These are phyloP conservation scores for Penicillium sp. DNA, from an alignment of 2,329 filamentous ascomycete species.

Conservation along the genomic window DNA sequence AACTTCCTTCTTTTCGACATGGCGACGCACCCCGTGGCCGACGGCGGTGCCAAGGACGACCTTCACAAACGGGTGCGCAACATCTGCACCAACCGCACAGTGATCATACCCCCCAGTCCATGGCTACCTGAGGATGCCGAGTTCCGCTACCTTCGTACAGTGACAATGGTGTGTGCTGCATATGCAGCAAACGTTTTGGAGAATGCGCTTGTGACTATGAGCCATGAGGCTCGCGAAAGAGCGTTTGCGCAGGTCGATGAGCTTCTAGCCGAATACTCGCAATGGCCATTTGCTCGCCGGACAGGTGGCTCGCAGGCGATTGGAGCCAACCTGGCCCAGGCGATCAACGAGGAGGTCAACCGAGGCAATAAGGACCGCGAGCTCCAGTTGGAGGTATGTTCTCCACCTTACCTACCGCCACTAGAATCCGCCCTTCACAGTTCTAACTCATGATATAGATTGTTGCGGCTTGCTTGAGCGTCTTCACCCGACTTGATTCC, in stretches of 20 bases:
- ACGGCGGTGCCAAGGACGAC: conserved; percentile 96
- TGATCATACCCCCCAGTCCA: conserved; percentile 81
- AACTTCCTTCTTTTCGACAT: conserved; percentile 99
- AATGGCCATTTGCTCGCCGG: conserved; percentile 93
- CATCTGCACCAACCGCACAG: conserved; percentile 89
- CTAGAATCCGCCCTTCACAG: not conserved
- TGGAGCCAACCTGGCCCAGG: conserved; percentile 86
- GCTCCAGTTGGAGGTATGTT: conserved; percentile 84
- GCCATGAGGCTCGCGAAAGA: conserved; percentile 89
- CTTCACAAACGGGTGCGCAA: conserved; percentile 90
- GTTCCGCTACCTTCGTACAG: conserved; percentile 87
- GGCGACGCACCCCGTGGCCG: conserved; percentile 96
- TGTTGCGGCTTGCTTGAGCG: conserved; percentile 92
- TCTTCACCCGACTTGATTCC: conserved; percentile 96
- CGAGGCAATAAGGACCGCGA: conserved; percentile 91
- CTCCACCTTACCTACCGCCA: not conserved
- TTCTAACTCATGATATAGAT: conserved; percentile 53
- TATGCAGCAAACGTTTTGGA: conserved; percentile 98
- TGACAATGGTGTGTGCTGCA: conserved; percentile 95
- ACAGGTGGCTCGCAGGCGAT: conserved; percentile 76
- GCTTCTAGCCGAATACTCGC: conserved; percentile 90
- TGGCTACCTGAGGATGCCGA: conserved; percentile 94
- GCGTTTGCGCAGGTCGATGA: conserved; percentile 98
- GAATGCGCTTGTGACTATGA: conserved; percentile 91
- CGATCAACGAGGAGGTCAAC: conserved; percentile 84